Base-by-base conservation (phyloP, 306 rosid genomes). In the Datisca glomerata region DNA sequence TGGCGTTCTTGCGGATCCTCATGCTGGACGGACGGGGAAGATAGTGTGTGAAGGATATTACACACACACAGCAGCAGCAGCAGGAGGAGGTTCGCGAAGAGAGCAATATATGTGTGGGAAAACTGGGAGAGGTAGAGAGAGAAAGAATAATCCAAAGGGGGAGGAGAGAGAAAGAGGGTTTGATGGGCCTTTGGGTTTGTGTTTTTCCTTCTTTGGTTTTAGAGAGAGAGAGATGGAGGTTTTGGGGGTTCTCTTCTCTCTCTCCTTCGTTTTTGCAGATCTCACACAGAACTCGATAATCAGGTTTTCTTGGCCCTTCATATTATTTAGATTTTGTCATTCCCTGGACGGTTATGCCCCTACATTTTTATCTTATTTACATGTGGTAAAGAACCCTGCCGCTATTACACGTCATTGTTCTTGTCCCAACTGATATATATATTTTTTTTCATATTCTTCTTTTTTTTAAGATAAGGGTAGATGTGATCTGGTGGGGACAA, bases 1-100 rank as follows among this genome's bases (percentile, higher is more conserved):
- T 72, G 7, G 81, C 73, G 89, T 74, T 69, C 68, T 81, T 83
- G 0, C 93, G 73, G 70, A 87, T 87, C 73, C 97, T 80, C 94
- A 87, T 83, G 47, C 9, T 21, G 16, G 25, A 14, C 9, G 36
- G n/a, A 29, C 12, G 12, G n/a, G 36, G n/a, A 31, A 5, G 36
- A 31, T 31, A 31, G n/a, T 12, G n/a, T 14, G 36, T 8, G 15
- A 38, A 38, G n/a, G n/a, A n/a, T n/a, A n/a, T n/a, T n/a, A n/a
- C n/a, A n/a, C n/a, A n/a, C n/a, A n/a, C n/a, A n/a, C n/a, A n/a
- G n/a, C n/a, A n/a, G n/a, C n/a, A 38, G 7, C 19, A 18, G 15
- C 19, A 17, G 43, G 18, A 8, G 18, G 7, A 11, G 9, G 43
- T 18, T 17, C 18, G 7, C 19, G 19, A 17, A 38, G 9, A 31